phyloP scores from a whole-genome alignment of 768 basidiomycete genomes.

The Amanita rimosa region DNA sequence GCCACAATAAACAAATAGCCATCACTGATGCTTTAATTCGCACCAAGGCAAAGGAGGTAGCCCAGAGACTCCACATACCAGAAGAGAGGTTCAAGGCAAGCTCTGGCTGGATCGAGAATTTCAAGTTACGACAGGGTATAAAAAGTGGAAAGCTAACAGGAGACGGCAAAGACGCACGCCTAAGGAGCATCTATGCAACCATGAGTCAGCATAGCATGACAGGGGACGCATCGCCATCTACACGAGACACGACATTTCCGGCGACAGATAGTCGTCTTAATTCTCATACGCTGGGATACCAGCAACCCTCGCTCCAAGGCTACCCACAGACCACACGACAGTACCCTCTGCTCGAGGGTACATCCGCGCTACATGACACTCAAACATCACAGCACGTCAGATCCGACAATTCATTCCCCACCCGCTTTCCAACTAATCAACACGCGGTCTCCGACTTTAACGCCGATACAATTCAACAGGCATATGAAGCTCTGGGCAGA shows the following conservation, averaged over 20 bases:
- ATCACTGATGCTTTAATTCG: constrained; percentile 61
- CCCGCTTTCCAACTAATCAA: neutral
- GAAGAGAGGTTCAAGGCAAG: constrained; percentile 85
- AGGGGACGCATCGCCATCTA: neutral
- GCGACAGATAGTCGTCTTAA: neutral
- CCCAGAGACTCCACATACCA: constrained; percentile 38
- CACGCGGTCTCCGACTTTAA: neutral
- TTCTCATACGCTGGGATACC: neutral
- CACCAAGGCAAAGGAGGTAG: constrained; percentile 58
- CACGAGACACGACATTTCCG: neutral
- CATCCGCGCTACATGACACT: neutral
- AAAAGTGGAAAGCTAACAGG: constrained; percentile 50
- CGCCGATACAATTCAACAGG: constrained; percentile 1
- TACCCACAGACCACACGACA: neutral
- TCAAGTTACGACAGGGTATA: constrained; percentile 76
- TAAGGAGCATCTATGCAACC: neutral
- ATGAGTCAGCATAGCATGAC: neutral
- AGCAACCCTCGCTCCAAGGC: neutral
- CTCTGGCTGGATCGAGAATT: constrained; percentile 87
- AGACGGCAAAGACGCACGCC: constrained; percentile 9
- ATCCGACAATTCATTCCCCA: neutral
- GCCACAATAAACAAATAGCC: constrained; percentile 28
- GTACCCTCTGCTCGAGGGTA: neutral
- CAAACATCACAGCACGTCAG: neutral
- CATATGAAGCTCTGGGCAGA: neutral